phyloP scores from a whole-genome alignment of 495 filamentous ascomycete species.

The Penicillium cosmopolitanum region DNA sequence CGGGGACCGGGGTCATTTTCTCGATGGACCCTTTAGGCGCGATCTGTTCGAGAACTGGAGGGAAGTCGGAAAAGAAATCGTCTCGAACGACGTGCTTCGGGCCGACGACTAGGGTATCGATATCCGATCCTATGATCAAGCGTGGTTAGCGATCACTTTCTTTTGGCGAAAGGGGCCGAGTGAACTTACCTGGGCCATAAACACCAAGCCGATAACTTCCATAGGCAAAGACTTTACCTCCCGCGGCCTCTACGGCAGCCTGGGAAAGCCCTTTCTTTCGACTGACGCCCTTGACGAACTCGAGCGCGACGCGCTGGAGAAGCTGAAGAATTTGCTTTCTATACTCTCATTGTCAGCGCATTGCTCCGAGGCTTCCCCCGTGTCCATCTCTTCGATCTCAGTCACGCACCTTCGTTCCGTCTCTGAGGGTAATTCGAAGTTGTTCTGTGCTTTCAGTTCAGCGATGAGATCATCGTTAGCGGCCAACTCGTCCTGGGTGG shows the following conservation, averaged over 20 bases:
- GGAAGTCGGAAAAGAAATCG: constrained; percentile 91
- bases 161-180: neutral
- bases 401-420: constrained; percentile 70
- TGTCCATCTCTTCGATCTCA: neutral
- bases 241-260: constrained; percentile 74
- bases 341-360: constrained; percentile 10
- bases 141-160: constrained; percentile 10
- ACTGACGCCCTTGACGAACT: constrained; percentile 82
- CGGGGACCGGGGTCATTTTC: constrained; percentile 82
- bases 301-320: constrained; percentile 76
- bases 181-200: constrained; percentile 74
- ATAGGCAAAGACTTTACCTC: constrained; percentile 91
- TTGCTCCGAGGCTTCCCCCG: constrained; percentile 10
- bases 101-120: constrained; percentile 90
- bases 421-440: constrained; percentile 81
- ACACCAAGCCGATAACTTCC: constrained; percentile 94
- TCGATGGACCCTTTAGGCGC: constrained; percentile 75
- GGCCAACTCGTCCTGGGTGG: constrained; percentile 72
- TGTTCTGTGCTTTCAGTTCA: constrained; percentile 82
- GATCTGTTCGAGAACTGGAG: constrained; percentile 71
- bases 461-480: constrained; percentile 77
- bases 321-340: constrained; percentile 62
- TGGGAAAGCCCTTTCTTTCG: constrained; percentile 75
- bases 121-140: constrained; percentile 75
- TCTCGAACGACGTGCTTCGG: constrained; percentile 84